Conservation (phyloP, 768 basidiomycete species). For the Hirschioporus abietinus region DNA sequence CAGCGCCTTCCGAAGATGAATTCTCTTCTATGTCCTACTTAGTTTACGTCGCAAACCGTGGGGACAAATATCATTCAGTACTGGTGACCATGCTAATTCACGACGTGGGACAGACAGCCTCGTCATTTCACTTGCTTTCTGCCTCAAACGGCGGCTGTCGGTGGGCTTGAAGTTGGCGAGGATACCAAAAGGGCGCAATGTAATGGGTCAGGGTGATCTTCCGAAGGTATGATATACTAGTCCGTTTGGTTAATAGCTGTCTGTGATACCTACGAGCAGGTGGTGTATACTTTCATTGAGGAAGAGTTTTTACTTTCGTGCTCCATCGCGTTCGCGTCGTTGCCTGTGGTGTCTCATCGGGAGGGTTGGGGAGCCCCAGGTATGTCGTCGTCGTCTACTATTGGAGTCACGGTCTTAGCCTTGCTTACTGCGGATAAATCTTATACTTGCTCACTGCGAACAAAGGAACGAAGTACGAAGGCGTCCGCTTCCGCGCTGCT, state of each 20-base stretch:
- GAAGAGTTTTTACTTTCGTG: conserved; percentile 76
- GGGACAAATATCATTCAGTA: no score
- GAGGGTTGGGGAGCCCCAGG: conserved; percentile 76
- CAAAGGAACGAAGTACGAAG: conserved; percentile 53
- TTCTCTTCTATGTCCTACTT: no score
- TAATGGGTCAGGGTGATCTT: conserved; percentile 48
- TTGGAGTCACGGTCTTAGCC: no score
- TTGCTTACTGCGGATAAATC: no score
- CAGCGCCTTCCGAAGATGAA: no score
- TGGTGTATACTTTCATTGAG: conserved; percentile 59
- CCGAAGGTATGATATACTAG: conserved; percentile 43
- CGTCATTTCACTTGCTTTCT: conserved; percentile 49
- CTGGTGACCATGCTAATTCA: neutral
- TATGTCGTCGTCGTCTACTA: conserved; percentile 28
- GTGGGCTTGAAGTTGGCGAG: conserved; percentile 59
- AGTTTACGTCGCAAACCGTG: no score
- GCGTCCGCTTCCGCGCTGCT: conserved; percentile 56
- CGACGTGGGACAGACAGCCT: conserved; percentile 36
- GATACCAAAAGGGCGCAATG: conserved; percentile 57
- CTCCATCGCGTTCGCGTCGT: conserved; percentile 63
- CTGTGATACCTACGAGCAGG: conserved; percentile 32
- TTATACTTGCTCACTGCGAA: no score
- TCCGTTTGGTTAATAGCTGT: neutral
- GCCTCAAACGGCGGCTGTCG: conserved; percentile 58
- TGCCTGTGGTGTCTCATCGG: conserved; percentile 66